Evolutionary conservation across 2,329 filamentous ascomycete species (phyloP).

Genomic region (Pseudofabraea citricarpa): DNA sequence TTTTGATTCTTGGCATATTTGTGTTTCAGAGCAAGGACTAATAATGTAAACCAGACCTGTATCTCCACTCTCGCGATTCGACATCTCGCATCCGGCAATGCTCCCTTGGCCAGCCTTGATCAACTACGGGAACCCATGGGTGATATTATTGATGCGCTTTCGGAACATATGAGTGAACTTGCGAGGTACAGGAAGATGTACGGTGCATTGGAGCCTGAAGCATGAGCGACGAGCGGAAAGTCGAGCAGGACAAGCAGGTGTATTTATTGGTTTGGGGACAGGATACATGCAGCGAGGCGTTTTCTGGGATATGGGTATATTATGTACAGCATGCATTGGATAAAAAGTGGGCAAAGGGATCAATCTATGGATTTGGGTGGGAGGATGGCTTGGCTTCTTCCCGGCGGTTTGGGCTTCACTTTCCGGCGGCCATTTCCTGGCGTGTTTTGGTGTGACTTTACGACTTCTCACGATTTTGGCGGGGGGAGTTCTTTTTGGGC

Average conservation of each 20-base stretch:
- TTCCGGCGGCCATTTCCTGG: no score
- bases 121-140: slow-evolving; percentile 75
- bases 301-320: not conserved
- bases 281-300: not conserved
- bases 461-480: no score
- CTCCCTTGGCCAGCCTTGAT: slow-evolving; percentile 55
- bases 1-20: no score
- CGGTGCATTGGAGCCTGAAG: slow-evolving; percentile 29
- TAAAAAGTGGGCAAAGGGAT: not conserved
- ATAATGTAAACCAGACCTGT: no score
- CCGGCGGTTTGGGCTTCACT: no score
- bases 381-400: no score
- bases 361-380: no score
- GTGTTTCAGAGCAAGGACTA: no score
- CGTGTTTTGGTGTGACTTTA: no score
- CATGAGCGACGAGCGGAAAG: not conserved
- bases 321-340: not conserved
- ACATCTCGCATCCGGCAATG: slow-evolving; percentile 70
- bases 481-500: no score
- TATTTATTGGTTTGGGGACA: no score
- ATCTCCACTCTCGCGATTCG: slow-evolving; percentile 74
- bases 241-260: not conserved
- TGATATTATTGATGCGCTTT: slow-evolving; percentile 60
- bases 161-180: slow-evolving; percentile 58
- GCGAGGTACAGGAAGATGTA: slow-evolving; percentile 52